A percentile compares a stretch with the other conserved stretches of the same genome.
These are phyloP conservation scores for Takashimella tepidaria DNA, from an alignment of 1,284 basidiomycete species.

Conservation along the genomic window DNA sequence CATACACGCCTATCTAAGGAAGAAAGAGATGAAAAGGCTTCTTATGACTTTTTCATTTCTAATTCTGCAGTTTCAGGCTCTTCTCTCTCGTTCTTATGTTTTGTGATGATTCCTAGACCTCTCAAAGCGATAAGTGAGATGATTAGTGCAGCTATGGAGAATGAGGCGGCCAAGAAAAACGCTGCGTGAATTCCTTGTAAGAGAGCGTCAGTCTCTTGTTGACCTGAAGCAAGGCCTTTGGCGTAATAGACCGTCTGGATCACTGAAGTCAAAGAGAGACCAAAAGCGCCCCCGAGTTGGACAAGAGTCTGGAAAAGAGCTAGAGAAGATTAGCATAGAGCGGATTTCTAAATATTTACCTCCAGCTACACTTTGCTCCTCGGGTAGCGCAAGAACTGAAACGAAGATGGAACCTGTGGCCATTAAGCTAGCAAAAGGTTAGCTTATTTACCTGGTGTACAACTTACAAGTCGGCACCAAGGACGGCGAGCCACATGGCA, in stretches of 20 bases:
- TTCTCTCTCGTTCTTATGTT: background rate
- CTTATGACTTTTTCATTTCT: background rate
- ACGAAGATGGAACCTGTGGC: conserved; percentile 65
- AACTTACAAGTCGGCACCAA: conserved; percentile 62
- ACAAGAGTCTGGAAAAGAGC: conserved; percentile 48
- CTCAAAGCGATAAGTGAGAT: conserved; percentile 26
- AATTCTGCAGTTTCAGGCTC: background rate
- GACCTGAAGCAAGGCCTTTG: conserved; percentile 14
- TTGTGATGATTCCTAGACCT: conserved; percentile 25
- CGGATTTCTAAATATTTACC: too few relatives aligned
- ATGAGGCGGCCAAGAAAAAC: conserved; percentile 36
- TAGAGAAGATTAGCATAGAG: conserved; percentile 40
- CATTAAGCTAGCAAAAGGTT: conserved; percentile 51
- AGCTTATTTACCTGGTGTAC: background rate
- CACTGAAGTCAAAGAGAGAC: conserved; percentile 65
- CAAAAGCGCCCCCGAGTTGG: conserved; percentile 63
- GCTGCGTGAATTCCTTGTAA: conserved; percentile 32
- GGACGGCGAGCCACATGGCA: conserved; percentile 54
- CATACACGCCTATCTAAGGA: too few relatives aligned
- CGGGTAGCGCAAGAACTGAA: conserved; percentile 58
- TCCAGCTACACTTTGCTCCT: conserved; percentile 69
- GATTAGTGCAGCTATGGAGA: conserved; percentile 23
- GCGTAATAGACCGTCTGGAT: conserved; percentile 49
- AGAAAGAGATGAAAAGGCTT: too few relatives aligned
- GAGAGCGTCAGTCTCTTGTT: conserved; percentile 9